Evolutionary conservation across 345 rosid genomes (phyloP).

Genomic region (Trapa incisa): DNA sequence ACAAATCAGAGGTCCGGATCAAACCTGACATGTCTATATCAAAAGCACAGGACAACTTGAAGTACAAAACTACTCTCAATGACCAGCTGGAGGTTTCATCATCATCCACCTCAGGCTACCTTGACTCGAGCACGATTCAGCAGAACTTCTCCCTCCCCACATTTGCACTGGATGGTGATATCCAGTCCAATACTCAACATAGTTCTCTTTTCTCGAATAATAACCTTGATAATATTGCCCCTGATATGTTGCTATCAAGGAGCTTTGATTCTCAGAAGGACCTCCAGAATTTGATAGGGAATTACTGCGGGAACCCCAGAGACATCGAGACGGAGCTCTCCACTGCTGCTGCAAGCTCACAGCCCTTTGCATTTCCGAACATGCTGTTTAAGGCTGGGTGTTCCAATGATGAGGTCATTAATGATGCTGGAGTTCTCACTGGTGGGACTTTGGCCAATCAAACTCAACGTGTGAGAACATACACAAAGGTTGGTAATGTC

Average conservation of each 20-base stretch:
- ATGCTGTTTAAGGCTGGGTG: slow-evolving; percentile 63
- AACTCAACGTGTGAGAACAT: slow-evolving; percentile 84
- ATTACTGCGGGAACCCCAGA: slow-evolving; percentile 60
- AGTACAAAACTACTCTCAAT: slow-evolving; percentile 46
- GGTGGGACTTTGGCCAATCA: slow-evolving; percentile 77
- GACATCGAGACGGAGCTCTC: slow-evolving; percentile 89
- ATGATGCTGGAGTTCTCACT: slow-evolving; percentile 62
- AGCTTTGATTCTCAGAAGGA: slow-evolving; percentile 91
- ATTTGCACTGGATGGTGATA: slow-evolving; percentile 65
- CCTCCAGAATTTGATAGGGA: slow-evolving; percentile 78
- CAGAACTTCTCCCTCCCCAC: slow-evolving; percentile 62
- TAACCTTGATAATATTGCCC: slow-evolving; percentile 46
- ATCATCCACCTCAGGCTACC: slow-evolving; percentile 85
- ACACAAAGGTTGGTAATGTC: slow-evolving; percentile 60
- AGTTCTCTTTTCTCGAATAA: slow-evolving; percentile 48
- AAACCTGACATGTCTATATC: slow-evolving; percentile 47
- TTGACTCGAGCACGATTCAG: slow-evolving; percentile 62
- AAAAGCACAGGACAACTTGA: slow-evolving; percentile 45
- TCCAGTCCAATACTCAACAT: slow-evolving; percentile 57
- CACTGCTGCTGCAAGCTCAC: slow-evolving; percentile 76
- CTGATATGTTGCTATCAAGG: slow-evolving; percentile 71
- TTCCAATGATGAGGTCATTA: slow-evolving; percentile 61
- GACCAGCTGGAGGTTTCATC: slow-evolving; percentile 90
- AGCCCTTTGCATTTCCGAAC: slow-evolving; percentile 82
- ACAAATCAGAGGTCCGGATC: slow-evolving; percentile 43